Conservation (phyloP, 306 rosid genomes). For the Senna tora region DNA sequence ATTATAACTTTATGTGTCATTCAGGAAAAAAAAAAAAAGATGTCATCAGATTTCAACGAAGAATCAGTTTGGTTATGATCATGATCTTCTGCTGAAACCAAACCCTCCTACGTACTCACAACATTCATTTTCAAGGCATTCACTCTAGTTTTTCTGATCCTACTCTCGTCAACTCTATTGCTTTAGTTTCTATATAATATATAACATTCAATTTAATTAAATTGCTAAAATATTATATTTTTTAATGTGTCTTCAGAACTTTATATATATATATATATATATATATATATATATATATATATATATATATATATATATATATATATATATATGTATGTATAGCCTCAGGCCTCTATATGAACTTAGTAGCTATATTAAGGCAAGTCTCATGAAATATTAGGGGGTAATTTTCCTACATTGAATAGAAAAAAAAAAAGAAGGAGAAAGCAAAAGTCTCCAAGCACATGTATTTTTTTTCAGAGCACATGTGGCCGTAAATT, state of each 20-base stretch:
- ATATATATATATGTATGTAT: too few relatives aligned
- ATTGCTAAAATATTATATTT: not conserved
- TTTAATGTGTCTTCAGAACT: not conserved
- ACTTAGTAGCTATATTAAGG: constrained; percentile 10
- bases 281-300: not conserved
- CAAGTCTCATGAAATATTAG: constrained; percentile 5
- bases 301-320: not conserved
- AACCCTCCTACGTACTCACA: not conserved
- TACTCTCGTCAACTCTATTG: not conserved
- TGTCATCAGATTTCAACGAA: constrained; percentile 37
- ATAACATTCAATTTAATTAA: not conserved
- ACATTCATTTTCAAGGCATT: constrained; percentile 50
- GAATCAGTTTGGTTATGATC: constrained; percentile 55
- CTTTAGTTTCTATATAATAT: too few relatives aligned
- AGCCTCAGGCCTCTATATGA: not conserved
- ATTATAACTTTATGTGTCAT: too few relatives aligned
- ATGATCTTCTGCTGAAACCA: constrained; percentile 47
- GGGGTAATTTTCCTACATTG: constrained; percentile 16
- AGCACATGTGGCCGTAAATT: not conserved
- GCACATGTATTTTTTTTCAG: constrained; percentile 6
- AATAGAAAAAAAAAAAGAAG: constrained; percentile 4
- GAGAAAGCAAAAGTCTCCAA: constrained; percentile 27
- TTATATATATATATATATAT: not conserved
- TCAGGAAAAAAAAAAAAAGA: too few relatives aligned
- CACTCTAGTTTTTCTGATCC: constrained; percentile 32